Evolutionary conservation across 73 alveolate genomes (phyloP).

Genomic region (Tetrahymena malaccensis): DNA sequence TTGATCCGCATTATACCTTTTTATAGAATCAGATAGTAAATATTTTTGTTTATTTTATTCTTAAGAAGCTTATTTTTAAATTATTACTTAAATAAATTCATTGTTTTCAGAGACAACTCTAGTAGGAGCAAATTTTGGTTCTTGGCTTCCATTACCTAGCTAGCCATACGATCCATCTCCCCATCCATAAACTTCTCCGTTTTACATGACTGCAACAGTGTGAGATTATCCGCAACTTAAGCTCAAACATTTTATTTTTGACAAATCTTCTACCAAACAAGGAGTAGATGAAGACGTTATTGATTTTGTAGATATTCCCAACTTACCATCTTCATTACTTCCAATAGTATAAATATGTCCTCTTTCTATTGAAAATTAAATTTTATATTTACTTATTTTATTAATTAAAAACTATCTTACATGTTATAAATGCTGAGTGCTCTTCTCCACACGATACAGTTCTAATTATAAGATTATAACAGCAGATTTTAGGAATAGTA

Average conservation of each 20-base stretch:
- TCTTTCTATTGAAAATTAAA: background rate
- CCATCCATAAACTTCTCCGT: background rate
- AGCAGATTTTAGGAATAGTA: constrained; percentile 43
- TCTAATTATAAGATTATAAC: constrained; percentile 41
- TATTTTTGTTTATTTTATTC: background rate
- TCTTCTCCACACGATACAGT: constrained; percentile 48
- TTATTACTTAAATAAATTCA: background rate
- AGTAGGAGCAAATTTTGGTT: background rate
- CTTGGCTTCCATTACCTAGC: background rate
- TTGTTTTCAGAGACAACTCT: background rate
- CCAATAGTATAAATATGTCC: constrained; percentile 29
- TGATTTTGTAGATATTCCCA: constrained; percentile 9
- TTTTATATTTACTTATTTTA: background rate
- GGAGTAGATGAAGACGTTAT: constrained; percentile 4
- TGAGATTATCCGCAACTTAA: background rate
- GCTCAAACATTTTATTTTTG: background rate
- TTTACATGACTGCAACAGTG: background rate
- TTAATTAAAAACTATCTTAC: background rate
- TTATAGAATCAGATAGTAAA: background rate
- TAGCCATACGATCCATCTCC: background rate
- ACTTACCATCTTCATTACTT: constrained; percentile 18
- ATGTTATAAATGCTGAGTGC: constrained; percentile 39
- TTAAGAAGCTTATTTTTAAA: background rate
- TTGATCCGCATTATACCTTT: background rate
- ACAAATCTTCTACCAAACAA: constrained; percentile 14